These are phyloP conservation scores for Aspergillus affinis DNA, from an alignment of 495 filamentous ascomycete genomes.

Conservation along the genomic window DNA sequence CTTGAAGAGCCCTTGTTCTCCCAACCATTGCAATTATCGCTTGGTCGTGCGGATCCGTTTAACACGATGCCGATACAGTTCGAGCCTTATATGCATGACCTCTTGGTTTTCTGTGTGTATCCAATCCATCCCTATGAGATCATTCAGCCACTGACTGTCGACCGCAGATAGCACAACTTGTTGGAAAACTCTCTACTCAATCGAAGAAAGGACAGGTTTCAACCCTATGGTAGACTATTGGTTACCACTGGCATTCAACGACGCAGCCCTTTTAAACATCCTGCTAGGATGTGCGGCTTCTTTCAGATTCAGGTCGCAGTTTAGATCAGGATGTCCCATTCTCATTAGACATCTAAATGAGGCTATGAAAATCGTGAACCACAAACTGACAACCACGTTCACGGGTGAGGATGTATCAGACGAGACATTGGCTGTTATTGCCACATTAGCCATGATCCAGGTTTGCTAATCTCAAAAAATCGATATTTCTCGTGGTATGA, in stretches of 20 bases:
- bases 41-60: background rate
- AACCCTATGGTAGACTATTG: slow-evolving; percentile 7
- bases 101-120: background rate
- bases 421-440: slow-evolving; percentile 6
- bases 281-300: slow-evolving; percentile 1
- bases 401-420: background rate
- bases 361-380: background rate
- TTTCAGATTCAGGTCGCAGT: background rate
- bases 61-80: slow-evolving; percentile 1
- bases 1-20: background rate
- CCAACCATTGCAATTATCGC: background rate
- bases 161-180: background rate
- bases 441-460: slow-evolving; percentile 5
- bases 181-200: slow-evolving; percentile 7
- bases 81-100: slow-evolving; percentile 10
- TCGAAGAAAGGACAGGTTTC: slow-evolving; percentile 1
- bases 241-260: background rate
- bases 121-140: background rate
- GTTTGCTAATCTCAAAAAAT: background rate
- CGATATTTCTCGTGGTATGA: background rate
- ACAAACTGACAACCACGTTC: background rate
- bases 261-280: slow-evolving; percentile 1
- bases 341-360: background rate
- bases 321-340: background rate
- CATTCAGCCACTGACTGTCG: background rate